A percentile compares a stretch with the other conserved stretches of the same genome.
These are phyloP conservation scores for Coemansia sp. DNA, from an alignment of 192 early-diverging fungal species.

Conservation along the genomic window DNA sequence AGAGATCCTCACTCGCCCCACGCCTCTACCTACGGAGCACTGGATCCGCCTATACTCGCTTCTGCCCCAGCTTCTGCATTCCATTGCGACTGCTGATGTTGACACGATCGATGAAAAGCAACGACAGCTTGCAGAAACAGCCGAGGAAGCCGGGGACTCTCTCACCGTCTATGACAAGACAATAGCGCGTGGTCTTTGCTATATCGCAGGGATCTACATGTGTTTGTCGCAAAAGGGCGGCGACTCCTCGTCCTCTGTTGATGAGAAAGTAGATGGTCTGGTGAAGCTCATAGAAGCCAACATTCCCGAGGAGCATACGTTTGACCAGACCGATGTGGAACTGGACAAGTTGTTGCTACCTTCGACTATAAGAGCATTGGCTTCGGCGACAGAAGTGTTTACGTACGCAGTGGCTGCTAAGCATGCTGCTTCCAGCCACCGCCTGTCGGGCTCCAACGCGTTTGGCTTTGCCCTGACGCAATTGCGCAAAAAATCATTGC, in stretches of 20 bases:
- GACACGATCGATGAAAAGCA: constrained; percentile 17
- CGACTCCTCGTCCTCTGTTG: too few relatives aligned
- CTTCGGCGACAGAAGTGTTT: constrained; percentile 36
- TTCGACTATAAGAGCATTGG: constrained; percentile 14
- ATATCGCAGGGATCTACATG: constrained; percentile 22
- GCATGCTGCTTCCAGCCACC: constrained; percentile 25
- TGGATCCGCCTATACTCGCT: constrained; percentile 38
- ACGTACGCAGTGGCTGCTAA: constrained; percentile 24
- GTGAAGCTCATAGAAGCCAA: constrained; percentile 13
- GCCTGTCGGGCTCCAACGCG: constrained; percentile 18
- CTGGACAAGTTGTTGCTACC: constrained; percentile 13
- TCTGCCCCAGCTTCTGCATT: constrained; percentile 48
- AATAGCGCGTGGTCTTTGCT: constrained; percentile 27
- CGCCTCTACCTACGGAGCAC: constrained; percentile 23
- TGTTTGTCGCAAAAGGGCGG: constrained; percentile 10
- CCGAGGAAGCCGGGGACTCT: constrained; percentile 6
- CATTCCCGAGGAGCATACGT: constrained; percentile 10
- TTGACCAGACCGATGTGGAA: background rate
- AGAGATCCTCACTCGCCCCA: constrained; percentile 39
- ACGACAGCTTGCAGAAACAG: constrained; percentile 11
- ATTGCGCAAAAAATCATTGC: constrained; percentile 33
- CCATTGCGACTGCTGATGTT: constrained; percentile 20
- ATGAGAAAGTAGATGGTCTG: constrained; percentile 18
- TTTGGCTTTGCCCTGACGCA: constrained; percentile 21
- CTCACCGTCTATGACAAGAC: constrained; percentile 22